Conservation (phyloP, 805 yeast genomes). For the Ogataea nakhonphanomensis region DNA sequence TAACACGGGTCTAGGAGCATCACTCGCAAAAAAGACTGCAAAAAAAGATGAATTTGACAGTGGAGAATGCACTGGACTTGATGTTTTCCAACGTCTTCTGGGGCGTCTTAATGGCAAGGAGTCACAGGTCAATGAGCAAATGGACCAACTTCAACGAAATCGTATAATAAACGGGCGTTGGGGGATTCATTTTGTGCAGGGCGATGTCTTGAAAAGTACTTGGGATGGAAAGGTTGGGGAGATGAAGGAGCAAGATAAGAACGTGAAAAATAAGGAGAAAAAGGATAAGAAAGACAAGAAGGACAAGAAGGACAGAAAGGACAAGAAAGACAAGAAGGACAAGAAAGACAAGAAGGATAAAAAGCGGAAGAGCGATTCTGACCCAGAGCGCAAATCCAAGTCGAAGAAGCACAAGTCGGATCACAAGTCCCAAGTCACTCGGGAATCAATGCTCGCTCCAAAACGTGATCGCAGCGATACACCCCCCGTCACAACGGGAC, state of each 20-base stretch:
- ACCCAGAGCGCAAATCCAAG: not conserved
- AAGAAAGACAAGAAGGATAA: slow-evolving; percentile 26
- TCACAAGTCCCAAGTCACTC: slow-evolving; percentile 31
- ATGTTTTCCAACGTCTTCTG: slow-evolving; percentile 85
- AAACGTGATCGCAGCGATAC: slow-evolving; percentile 22
- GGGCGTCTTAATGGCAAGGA: slow-evolving; percentile 89
- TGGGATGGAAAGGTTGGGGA: slow-evolving; percentile 61
- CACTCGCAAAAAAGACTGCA: slow-evolving; percentile 42
- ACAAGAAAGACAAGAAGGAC: slow-evolving; percentile 24
- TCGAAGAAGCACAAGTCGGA: slow-evolving; percentile 28
- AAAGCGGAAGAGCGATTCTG: slow-evolving; percentile 4
- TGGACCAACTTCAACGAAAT: slow-evolving; percentile 66
- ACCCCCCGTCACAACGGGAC: slow-evolving; percentile 42
- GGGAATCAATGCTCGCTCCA: slow-evolving; percentile 42
- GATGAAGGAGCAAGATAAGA: slow-evolving; percentile 26
- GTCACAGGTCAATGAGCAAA: slow-evolving; percentile 56
- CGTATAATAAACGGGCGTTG: slow-evolving; percentile 77
- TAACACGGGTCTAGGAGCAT: slow-evolving; percentile 87
- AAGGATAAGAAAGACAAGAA: slow-evolving; percentile 24
- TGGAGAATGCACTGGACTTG: slow-evolving; percentile 87
- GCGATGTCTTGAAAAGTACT: slow-evolving; percentile 78
- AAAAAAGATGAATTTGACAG: slow-evolving; percentile 68
- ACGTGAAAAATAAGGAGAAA: slow-evolving; percentile 23
- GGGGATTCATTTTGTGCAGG: slow-evolving; percentile 85
- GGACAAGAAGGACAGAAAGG: slow-evolving; percentile 24